Conservation (phyloP, 768 basidiomycete species). For the Lentinula raphanica region DNA sequence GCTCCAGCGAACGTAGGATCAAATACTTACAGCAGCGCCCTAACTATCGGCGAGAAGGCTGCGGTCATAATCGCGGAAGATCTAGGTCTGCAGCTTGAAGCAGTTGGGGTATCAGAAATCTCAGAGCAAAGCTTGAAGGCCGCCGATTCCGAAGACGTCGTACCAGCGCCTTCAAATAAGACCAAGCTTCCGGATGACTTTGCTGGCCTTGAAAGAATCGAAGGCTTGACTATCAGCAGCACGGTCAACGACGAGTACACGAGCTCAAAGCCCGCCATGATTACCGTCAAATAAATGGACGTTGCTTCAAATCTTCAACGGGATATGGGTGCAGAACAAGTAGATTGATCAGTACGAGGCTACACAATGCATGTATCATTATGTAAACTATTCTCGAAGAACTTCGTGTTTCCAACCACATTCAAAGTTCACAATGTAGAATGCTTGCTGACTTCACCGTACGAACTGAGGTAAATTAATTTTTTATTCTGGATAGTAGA, state of each 20-base stretch:
- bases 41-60: conserved; percentile 43
- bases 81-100: conserved; percentile 22
- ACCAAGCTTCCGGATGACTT: background rate
- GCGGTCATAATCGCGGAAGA: conserved; percentile 38
- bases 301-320: background rate
- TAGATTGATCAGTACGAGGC: too few species aligned
- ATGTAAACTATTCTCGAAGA: too few species aligned
- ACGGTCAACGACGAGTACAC: background rate
- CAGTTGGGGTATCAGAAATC: background rate
- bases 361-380: too few species aligned
- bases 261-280: background rate
- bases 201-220: background rate
- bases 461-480: too few species aligned
- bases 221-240: background rate
- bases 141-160: background rate
- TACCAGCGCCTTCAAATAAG: background rate
- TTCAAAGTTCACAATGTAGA: too few species aligned
- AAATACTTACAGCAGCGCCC: conserved; percentile 40
- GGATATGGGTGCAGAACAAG: too few species aligned
- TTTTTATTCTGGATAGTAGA: background rate
- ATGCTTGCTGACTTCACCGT: too few species aligned
- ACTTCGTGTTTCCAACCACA: too few species aligned
- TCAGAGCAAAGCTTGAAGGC: background rate
- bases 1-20: conserved; percentile 2
- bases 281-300: background rate